Base-by-base conservation (phyloP, 164 flowering plant genomes). In the Akebia trifoliata region DNA sequence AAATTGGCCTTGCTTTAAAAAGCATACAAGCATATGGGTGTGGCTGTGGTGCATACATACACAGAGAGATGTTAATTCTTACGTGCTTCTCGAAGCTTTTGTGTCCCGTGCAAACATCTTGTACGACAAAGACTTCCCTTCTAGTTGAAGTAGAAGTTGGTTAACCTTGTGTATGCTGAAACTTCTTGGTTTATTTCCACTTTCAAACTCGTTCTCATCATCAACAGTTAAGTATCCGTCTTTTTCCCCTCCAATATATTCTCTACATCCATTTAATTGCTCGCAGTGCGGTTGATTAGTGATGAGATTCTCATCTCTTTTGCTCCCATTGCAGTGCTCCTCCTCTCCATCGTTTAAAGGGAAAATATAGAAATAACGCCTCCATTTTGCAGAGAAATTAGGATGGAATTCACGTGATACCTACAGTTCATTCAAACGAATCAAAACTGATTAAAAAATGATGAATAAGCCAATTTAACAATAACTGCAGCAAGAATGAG, bases 41-140 rank as follows among this genome's bases (percentile, higher is more conserved):
- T 49, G 14, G 12, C 10, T 38, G 38, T 17, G 25, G 8, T 14
- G 17, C 37, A 52, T 21, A 50, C 2, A 60, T 15, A 31, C 22
- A 32, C 29, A 53, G 8, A 20, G 42, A n/a, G 25, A 61, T 50
- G 12, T 5, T 34, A 29, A 25, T 43, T 65, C 95, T 85, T 78
- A 90, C 97, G 56, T 64, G 66, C 79, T 87, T 74, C 99, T 81
- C 9, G 97, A 82, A 61, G 99, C 81, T 77, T 90, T 90, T 4
- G 97, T 93, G 50, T 93, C 99, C 38, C 99, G 80, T 34, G 97
- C 96, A 82, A 87, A 93, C 80, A 87, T 79, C 71, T 69, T 86
- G 78, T 85, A 93, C 25, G 99, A 90, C 37, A 90, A 69, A 26
- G 80, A 59, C 65, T 83, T 90, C 63, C 97, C 97, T 76, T 90